A percentile compares a stretch with the other conserved stretches of the same genome.
phyloP scores from a whole-genome alignment of 2,329 filamentous ascomycete species.

The Exophiala oligosperma region DNA sequence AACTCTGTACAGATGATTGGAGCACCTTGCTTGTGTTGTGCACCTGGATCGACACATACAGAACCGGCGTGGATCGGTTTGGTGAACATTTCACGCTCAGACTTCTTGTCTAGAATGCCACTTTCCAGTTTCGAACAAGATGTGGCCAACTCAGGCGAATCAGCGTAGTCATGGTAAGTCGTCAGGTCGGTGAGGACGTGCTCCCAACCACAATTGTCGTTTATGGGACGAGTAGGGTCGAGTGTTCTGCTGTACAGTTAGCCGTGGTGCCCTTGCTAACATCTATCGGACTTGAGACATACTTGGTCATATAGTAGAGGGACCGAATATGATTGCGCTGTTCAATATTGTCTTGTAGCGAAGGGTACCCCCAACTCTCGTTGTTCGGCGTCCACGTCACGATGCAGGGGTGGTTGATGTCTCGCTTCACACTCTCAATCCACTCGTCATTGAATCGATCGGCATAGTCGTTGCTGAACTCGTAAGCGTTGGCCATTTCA shows the following conservation, averaged over 20 bases:
- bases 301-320: neutral
- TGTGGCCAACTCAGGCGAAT: neutral
- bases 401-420: slow-evolving; percentile 65
- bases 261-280: neutral
- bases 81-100: neutral
- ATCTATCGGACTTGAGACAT: neutral
- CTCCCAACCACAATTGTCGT: neutral
- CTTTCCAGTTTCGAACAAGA: neutral
- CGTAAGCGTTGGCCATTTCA: slow-evolving; percentile 60
- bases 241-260: neutral
- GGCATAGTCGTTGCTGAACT: slow-evolving; percentile 62
- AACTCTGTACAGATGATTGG: neutral
- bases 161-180: neutral
- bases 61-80: neutral
- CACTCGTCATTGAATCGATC: slow-evolving; percentile 57
- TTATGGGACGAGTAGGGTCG: neutral
- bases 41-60: neutral
- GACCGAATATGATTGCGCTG: neutral
- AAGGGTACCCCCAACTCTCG: neutral
- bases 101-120: neutral
- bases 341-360: neutral
- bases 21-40: neutral
- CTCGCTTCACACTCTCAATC: slow-evolving; percentile 57
- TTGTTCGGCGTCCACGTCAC: slow-evolving; percentile 52
- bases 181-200: neutral